phyloP scores from a whole-genome alignment of 2,329 filamentous ascomycete species.

The Arthroderma sp. region DNA sequence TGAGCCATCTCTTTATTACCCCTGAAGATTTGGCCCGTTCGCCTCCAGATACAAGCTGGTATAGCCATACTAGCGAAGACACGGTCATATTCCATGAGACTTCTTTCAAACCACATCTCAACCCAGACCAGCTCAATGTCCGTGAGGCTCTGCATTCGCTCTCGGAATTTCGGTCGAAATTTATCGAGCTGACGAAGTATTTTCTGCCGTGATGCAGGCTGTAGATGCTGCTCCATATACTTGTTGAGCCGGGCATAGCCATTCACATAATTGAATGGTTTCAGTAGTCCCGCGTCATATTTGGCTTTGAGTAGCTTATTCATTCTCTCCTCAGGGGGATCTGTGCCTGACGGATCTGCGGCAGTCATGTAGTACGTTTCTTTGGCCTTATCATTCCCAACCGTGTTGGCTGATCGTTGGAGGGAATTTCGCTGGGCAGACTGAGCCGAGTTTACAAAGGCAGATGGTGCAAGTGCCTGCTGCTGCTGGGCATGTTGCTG shows the following conservation, averaged over 20 bases:
- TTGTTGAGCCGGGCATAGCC: constrained; percentile 80
- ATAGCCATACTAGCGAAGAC: constrained; percentile 99
- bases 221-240: constrained; percentile 85
- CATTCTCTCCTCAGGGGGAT: constrained; percentile 86
- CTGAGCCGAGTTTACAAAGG: constrained; percentile 16
- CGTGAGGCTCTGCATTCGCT: constrained; percentile 81
- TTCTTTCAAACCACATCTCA: constrained; percentile 98
- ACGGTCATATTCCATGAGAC: constrained; percentile 92
- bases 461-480: constrained; percentile 17
- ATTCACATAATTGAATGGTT: constrained; percentile 97
- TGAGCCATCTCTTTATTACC: constrained; percentile 99
- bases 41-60: constrained; percentile 90
- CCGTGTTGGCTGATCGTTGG: constrained; percentile 47
- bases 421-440: constrained; percentile 39
- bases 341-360: constrained; percentile 78
- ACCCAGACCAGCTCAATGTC: constrained; percentile 91
- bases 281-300: constrained; percentile 85
- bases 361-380: constrained; percentile 93
- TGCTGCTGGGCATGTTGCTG: constrained; percentile 23
- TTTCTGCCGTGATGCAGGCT: constrained; percentile 70
- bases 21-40: constrained; percentile 92
- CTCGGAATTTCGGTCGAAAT: constrained; percentile 89
- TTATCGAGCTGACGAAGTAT: constrained; percentile 83
- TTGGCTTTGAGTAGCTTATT: constrained; percentile 87
- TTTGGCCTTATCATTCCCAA: constrained; percentile 53